Base-by-base conservation (phyloP, 2,329 filamentous ascomycete species). In the Talaromyces islandicus region DNA sequence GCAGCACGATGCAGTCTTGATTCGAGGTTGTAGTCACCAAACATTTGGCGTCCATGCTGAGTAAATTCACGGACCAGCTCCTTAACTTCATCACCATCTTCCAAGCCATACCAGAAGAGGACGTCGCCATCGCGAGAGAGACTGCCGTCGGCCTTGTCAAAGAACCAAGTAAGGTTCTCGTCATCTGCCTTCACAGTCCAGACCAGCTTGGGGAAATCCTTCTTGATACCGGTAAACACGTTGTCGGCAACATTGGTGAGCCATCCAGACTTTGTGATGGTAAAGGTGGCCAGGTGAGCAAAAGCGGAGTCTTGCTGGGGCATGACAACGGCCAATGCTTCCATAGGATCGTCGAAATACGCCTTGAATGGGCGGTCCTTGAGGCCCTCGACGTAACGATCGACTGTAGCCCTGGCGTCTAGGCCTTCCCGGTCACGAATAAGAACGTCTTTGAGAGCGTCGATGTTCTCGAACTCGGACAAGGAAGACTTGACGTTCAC, bases 181-280 rank as follows among this genome's bases (percentile, higher is more conserved):
- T 97, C 92, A 67, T 95, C 89, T 70, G 92, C 89, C 79, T 90
- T 93, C 62, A 97, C 93, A n/a, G 92, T 96, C 93, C 92, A 99
- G 64, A 91, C 89, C 65, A 97, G 83, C 78, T 89, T 91, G 59
- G 92, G 87, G 75, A 92, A 89, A 71, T 97, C 93, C 77, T 96
- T 95, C 82, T 93, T 95, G 74, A 97, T 90, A 64, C 90, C 89
- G 64, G 89, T 86, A 75, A 97, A 96, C 60, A 97, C 90, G 70
- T 97, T 97, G 75, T 97, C 94, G 30, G 92, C 90, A 35, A 97
- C 88, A 71, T 97, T 97, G 61, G 89, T 94, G 62, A 97, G 80
- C 92, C 93, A 97, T 56, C 92, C 93, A 35, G 91, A 85, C 78
- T 96, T 96, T 66, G 92, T 96, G 70, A 96, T 95, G 64, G 89